Percentiles rank a stretch among this genome's conserved stretches.
Conservation (phyloP, 2,329 filamentous ascomycete species). For the Penicillium sp. region DNA sequence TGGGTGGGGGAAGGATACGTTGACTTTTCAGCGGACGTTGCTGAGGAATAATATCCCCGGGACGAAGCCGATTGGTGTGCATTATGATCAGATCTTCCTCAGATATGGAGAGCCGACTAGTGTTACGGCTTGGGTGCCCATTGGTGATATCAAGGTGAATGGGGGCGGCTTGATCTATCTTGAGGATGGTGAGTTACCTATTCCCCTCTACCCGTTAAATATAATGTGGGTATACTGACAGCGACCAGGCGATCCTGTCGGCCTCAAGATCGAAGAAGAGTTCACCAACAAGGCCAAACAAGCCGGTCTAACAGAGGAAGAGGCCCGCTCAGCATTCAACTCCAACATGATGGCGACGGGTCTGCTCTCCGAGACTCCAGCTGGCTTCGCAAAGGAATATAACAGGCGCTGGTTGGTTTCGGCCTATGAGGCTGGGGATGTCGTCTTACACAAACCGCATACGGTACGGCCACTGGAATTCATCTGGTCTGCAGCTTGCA, state of each 20-base stretch:
- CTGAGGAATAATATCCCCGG: conserved; percentile 62
- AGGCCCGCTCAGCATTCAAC: conserved; percentile 60
- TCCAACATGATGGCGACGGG: conserved; percentile 64
- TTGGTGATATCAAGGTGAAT: conserved; percentile 58
- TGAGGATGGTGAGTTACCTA: conserved; percentile 45
- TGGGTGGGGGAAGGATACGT: conserved; percentile 58
- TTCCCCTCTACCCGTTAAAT: neutral
- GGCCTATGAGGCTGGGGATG: conserved; percentile 60
- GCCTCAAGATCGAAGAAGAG: conserved; percentile 54
- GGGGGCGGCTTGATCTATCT: conserved; percentile 66
- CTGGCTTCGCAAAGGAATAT: conserved; percentile 49
- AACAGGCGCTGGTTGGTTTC: conserved; percentile 57
- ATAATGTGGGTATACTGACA: conserved; percentile 1
- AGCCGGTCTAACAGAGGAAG: conserved; percentile 57
- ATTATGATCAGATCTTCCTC: conserved; percentile 66
- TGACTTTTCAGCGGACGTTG: conserved; percentile 55
- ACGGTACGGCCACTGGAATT: conserved; percentile 29
- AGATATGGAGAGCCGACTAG: conserved; percentile 59
- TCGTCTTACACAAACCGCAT: conserved; percentile 50
- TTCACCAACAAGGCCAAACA: conserved; percentile 50
- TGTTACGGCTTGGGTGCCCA: conserved; percentile 63
- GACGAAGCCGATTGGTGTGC: conserved; percentile 63
- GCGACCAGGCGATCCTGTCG: conserved; percentile 48
- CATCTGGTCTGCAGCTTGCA: neutral
- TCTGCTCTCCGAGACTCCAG: conserved; percentile 57